Conservation (phyloP, 306 rosid species). For the Trifolium dubium region DNA sequence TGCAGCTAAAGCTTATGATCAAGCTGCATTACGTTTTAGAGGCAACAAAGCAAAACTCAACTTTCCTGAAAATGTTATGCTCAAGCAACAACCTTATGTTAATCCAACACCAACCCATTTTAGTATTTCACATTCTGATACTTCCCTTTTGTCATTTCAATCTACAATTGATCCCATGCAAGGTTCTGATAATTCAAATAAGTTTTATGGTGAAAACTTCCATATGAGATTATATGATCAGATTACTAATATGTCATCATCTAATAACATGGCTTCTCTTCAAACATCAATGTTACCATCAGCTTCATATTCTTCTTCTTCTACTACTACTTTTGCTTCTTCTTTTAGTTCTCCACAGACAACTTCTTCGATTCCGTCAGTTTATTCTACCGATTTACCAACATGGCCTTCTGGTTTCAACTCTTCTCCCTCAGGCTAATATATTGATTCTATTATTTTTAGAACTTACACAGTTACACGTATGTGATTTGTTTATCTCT, state of each 20-base stretch:
- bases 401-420: slow-evolving; percentile 32
- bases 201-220: not conserved
- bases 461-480: not conserved
- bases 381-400: slow-evolving; percentile 23
- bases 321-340: slow-evolving; percentile 24
- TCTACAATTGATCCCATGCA: slow-evolving; percentile 49
- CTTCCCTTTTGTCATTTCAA: slow-evolving; percentile 43
- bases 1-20: slow-evolving; percentile 67
- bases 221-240: slow-evolving; percentile 41
- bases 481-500: not conserved
- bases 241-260: slow-evolving; percentile 32
- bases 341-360: slow-evolving; percentile 19
- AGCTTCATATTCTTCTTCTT: slow-evolving; percentile 27
- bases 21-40: slow-evolving; percentile 65
- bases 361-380: slow-evolving; percentile 24
- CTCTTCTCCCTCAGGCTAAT: slow-evolving; percentile 38
- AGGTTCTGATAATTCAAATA: not conserved
- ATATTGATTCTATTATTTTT: not conserved
- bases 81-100: slow-evolving; percentile 16
- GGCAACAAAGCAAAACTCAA: slow-evolving; percentile 74
- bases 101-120: slow-evolving; percentile 27
- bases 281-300: slow-evolving; percentile 38
- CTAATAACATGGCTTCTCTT: slow-evolving; percentile 38
- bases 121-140: slow-evolving; percentile 27
- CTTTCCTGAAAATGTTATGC: slow-evolving; percentile 66